Percentiles rank a stretch among this genome's conserved stretches.
Evolutionary conservation across 805 yeast genomes (phyloP).

Genomic region (Candida boleticola): DNA sequence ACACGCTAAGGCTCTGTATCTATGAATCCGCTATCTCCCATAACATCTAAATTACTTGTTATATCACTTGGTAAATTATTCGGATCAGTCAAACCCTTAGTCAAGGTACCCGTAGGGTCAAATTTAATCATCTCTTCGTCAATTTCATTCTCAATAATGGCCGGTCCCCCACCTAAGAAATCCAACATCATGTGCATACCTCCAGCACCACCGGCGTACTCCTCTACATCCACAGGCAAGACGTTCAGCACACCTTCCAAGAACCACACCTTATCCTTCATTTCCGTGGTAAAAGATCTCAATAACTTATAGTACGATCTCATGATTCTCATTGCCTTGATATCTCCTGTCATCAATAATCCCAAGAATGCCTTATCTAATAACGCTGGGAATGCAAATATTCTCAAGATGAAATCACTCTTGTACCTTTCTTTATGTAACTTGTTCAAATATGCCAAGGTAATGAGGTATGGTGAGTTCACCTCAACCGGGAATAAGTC

Average conservation of each 20-base stretch:
- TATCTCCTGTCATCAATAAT: slow-evolving; percentile 78
- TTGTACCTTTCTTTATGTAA: slow-evolving; percentile 78
- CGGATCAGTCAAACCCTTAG: slow-evolving; percentile 50
- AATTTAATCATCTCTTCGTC: slow-evolving; percentile 40
- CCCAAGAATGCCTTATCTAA: slow-evolving; percentile 78
- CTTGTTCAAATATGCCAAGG: slow-evolving; percentile 82
- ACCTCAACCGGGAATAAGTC: slow-evolving; percentile 85
- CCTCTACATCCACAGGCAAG: slow-evolving; percentile 88
- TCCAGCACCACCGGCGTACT: slow-evolving; percentile 81
- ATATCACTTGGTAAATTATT: slow-evolving; percentile 57
- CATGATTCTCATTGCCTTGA: slow-evolving; percentile 88
- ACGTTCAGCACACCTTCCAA: slow-evolving; percentile 88
- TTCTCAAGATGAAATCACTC: slow-evolving; percentile 80
- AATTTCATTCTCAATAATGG: slow-evolving; percentile 37
- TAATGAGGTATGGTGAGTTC: slow-evolving; percentile 82
- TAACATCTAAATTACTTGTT: slow-evolving; percentile 48
- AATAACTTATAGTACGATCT: slow-evolving; percentile 80
- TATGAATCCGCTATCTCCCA: slow-evolving; percentile 45
- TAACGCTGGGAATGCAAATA: slow-evolving; percentile 91
- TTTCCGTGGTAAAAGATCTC: slow-evolving; percentile 77
- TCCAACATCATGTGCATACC: slow-evolving; percentile 92
- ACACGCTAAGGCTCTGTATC: slow-evolving; percentile 22
- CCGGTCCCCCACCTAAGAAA: slow-evolving; percentile 69
- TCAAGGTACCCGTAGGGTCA: slow-evolving; percentile 44
- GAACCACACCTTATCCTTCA: slow-evolving; percentile 91